These are phyloP conservation scores for Sporobolus alterniflorus DNA, from an alignment of 202 grass and related monocot species.

Conservation along the genomic window DNA sequence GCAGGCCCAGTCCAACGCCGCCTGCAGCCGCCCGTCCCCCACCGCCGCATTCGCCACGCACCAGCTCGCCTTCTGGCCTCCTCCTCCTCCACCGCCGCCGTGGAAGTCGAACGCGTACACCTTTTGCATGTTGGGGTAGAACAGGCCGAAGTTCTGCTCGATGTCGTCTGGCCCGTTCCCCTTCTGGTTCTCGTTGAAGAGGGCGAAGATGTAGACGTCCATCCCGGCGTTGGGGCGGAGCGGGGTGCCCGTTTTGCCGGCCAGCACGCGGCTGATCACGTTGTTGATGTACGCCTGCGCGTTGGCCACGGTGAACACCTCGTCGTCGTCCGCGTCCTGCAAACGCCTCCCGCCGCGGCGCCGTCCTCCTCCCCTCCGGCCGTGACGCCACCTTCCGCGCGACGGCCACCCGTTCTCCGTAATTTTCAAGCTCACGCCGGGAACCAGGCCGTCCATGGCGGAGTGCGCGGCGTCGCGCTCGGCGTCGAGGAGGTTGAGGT, in stretches of 20 bases:
- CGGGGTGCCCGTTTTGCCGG: slow-evolving; percentile 34
- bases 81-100: not conserved
- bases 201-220: slow-evolving; percentile 71
- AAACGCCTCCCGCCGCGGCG: not conserved
- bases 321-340: not conserved
- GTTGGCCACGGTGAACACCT: slow-evolving; percentile 17
- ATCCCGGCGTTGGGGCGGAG: slow-evolving; percentile 47
- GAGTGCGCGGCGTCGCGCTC: slow-evolving; percentile 58
- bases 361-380: not conserved
- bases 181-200: slow-evolving; percentile 83
- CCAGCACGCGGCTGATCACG: slow-evolving; percentile 44
- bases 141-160: slow-evolving; percentile 71
- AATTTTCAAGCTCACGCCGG: not conserved
- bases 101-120: slow-evolving; percentile 70
- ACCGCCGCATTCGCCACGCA: slow-evolving; percentile 47
- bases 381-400: not conserved
- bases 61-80: slow-evolving; percentile 19
- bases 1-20: slow-evolving; percentile 61
- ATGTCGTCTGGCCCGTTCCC: not conserved
- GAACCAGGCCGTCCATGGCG: slow-evolving; percentile 44
- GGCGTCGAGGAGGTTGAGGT: slow-evolving; percentile 74
- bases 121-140: slow-evolving; percentile 56
- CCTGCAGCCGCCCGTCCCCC: slow-evolving; percentile 51
- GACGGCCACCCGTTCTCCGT: slow-evolving; percentile 43
- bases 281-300: slow-evolving; percentile 56